Conservation (phyloP, 2,329 filamentous ascomycete genomes). For the Aulographum hederae region DNA sequence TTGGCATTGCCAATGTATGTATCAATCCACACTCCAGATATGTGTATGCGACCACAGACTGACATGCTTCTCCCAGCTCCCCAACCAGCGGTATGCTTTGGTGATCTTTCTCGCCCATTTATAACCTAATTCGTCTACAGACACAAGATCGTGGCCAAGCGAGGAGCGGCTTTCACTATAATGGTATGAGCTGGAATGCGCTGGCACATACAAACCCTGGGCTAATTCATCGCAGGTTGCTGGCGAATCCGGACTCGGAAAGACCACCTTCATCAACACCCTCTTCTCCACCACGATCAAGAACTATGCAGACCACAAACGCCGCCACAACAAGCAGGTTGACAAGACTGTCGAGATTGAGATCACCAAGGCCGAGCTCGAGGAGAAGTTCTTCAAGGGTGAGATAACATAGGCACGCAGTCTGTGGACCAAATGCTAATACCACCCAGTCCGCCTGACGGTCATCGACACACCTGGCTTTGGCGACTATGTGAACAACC, state of each 20-base stretch:
- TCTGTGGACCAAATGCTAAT: constrained; percentile 8
- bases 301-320: constrained; percentile 99
- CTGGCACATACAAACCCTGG: background rate
- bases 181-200: constrained; percentile 48
- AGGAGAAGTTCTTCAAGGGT: constrained; percentile 99
- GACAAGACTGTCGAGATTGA: constrained; percentile 99
- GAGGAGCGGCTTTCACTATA: constrained; percentile 96
- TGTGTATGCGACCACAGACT: constrained; percentile 11
- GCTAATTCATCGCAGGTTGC: constrained; percentile 49
- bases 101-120: too few species aligned
- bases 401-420: constrained; percentile 4
- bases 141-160: constrained; percentile 58
- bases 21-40: too few species aligned
- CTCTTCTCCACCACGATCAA: constrained; percentile 99
- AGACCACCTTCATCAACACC: constrained; percentile 99
- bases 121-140: constrained; percentile 25
- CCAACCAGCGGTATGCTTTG: constrained; percentile 48
- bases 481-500: constrained; percentile 99
- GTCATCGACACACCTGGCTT: constrained; percentile 99
- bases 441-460: constrained; percentile 66
- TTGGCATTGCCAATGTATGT: constrained; percentile 59
- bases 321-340: constrained; percentile 96
- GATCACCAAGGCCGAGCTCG: constrained; percentile 97
- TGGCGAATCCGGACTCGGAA: constrained; percentile 94
- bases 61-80: constrained; percentile 31